Base-by-base conservation (phyloP, 225 moss, liverwort and hornwort genomes). In the Sphagnum tenellum region DNA sequence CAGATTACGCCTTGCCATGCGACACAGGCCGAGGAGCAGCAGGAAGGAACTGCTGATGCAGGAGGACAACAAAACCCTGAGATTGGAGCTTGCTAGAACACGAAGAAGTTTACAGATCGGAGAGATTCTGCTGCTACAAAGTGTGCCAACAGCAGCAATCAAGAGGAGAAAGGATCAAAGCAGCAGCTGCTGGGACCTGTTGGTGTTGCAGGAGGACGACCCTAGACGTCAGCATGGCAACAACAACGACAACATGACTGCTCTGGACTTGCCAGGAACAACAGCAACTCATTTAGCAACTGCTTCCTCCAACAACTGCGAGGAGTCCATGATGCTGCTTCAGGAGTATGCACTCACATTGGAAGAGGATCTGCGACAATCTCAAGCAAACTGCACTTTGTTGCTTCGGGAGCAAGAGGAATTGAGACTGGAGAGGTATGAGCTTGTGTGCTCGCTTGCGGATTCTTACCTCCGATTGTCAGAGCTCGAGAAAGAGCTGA, bases 201-300 rank as follows among this genome's bases (percentile, higher is more conserved):
- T 29, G 29, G 29, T 56, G 50, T 77, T 62, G 3, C 60, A 62
- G 52, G 84, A 84, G 64, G 62, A 59, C 46, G 80, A 81, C 55
- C 65, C 52, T 59, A 75, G 73, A 6, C 66, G 57, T 51, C 50
- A 62, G 11, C 70, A 73, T 1, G 50, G 65, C 47, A 45, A 60
- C 46, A 7, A 68, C 75, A 48, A 69, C 73, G 12, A 51, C 71
- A 45, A 84, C 55, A 63, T 80, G 78, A 66, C 80, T 77, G 67
- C 77, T 80, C 65, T 73, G 71, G 29, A 78, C 84, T 14, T 61
- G 75, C 64, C 51, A 75, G 11, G 84, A 80, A 8, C 61, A 80
- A 55, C 80, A 84, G 48, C 80, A 84, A 60, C 81, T 84, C 73
- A 84, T 80, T 73, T 61, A 75, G 60, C 84, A 75, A 73, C 75